Percentiles rank a stretch among this genome's conserved stretches.
Evolutionary conservation across 352 stramenopile species (phyloP).

Genomic region (Aphanomyces cochlioides): DNA sequence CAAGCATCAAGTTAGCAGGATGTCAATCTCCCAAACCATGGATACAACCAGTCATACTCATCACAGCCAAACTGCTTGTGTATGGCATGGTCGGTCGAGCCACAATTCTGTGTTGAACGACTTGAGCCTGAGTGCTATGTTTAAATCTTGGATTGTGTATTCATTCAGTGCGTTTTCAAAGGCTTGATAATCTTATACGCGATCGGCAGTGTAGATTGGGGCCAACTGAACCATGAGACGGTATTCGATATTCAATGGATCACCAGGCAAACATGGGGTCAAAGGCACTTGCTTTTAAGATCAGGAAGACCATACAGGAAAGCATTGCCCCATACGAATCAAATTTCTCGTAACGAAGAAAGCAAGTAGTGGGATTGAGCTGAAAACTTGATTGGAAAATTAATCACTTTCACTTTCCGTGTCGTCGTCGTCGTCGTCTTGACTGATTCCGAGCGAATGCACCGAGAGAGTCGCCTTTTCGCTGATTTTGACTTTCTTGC

Average conservation of each 20-base stretch:
- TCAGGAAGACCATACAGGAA: no score
- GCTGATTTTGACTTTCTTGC: conserved; percentile 6
- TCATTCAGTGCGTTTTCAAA: conserved; percentile 93
- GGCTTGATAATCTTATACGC: conserved; percentile 98
- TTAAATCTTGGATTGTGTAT: conserved; percentile 96
- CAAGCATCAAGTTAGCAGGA: conserved; percentile 99
- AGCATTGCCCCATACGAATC: no score
- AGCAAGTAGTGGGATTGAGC: no score
- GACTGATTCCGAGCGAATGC: neutral
- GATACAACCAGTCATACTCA: conserved; percentile 99
- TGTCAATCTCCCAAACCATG: conserved; percentile 99
- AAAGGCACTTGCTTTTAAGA: no score
- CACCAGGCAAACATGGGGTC: no score
- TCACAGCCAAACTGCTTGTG: conserved; percentile 98
- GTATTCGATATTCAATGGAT: conserved; percentile 95
- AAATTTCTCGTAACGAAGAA: no score
- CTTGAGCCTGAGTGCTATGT: conserved; percentile 99
- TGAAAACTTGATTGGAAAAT: no score
- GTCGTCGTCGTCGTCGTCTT: conserved; percentile 9
- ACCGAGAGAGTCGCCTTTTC: neutral
- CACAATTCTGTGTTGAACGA: conserved; percentile 98
- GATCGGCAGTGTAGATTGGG: conserved; percentile 96
- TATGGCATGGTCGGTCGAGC: conserved; percentile 98
- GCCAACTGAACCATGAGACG: conserved; percentile 96
- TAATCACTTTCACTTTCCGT: no score